Conservation (phyloP, 2,329 filamentous ascomycete species). For the Monilinia polystroma region DNA sequence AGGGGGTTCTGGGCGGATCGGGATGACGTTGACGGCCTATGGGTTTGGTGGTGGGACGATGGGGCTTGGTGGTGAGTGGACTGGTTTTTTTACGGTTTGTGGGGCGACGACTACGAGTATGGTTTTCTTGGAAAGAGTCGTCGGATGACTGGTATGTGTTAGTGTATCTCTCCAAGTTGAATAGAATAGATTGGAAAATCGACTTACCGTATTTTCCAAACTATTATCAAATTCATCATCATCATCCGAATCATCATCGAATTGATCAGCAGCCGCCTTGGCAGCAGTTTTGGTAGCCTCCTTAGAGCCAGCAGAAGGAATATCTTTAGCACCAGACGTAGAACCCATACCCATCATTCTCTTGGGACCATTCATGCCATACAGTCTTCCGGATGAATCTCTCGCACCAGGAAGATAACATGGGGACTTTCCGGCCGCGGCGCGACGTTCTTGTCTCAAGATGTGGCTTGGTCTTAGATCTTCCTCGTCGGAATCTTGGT, state of each 20-base stretch:
- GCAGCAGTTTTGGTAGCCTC: not conserved
- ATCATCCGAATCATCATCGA: not conserved
- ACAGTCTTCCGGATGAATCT: not conserved
- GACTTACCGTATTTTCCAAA: not conserved
- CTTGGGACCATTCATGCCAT: not conserved
- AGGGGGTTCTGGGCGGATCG: not conserved
- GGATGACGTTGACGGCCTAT: too few relatives aligned
- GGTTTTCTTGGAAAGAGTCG: not conserved
- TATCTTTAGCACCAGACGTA: not conserved
- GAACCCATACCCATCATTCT: not conserved
- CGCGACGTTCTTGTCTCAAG: not conserved
- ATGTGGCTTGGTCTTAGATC: constrained; percentile 7
- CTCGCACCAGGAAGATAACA: too few relatives aligned
- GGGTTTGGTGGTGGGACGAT: not conserved
- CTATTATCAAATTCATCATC: too few relatives aligned
- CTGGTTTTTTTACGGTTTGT: not conserved
- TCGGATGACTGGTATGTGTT: not conserved
- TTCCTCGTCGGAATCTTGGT: constrained; percentile 11
- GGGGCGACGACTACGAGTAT: not conserved
- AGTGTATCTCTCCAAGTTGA: not conserved
- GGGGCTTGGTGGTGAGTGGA: not conserved
- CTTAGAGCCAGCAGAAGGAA: too few relatives aligned
- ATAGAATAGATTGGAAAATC: not conserved
- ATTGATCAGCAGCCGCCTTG: not conserved
- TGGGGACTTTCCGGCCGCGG: not conserved